These are phyloP conservation scores for Colletotrichum truncatum DNA, from an alignment of 2,329 filamentous ascomycete species.

Conservation along the genomic window DNA sequence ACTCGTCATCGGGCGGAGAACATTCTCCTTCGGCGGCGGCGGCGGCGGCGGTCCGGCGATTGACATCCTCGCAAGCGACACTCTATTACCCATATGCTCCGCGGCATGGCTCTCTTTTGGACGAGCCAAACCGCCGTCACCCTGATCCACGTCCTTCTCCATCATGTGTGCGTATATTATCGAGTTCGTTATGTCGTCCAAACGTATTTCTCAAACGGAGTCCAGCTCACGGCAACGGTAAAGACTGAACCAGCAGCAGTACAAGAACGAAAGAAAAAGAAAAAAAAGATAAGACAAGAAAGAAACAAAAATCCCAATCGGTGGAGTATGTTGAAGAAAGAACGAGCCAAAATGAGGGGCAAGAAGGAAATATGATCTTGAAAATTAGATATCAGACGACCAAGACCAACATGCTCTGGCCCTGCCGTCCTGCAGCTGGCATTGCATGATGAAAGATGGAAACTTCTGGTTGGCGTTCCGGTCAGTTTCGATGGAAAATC, in stretches of 20 bases:
- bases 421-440: constrained; percentile 1
- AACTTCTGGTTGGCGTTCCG: not conserved
- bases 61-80: constrained; percentile 2
- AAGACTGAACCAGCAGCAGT: constrained; percentile 22
- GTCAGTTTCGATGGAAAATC: not conserved
- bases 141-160: constrained; percentile 24
- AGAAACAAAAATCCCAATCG: not conserved
- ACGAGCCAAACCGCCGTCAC: not conserved
- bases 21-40: constrained; percentile 14
- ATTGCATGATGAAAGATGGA: constrained; percentile 7
- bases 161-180: not conserved
- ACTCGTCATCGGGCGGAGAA: constrained; percentile 38
- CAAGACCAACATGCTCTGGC: not conserved
- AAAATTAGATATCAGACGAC: constrained; percentile 14
- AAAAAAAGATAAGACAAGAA: not conserved
- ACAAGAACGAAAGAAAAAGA: not conserved
- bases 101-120: constrained; percentile 4
- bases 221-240: constrained; percentile 3
- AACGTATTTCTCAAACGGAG: not conserved
- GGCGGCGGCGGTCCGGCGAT: constrained; percentile 16
- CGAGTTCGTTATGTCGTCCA: not conserved
- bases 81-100: not conserved
- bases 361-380: not conserved
- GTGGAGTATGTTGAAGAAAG: not conserved
- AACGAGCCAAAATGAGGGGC: not conserved